Percentiles rank a stretch among this genome's conserved stretches.
Evolutionary conservation across 768 basidiomycete species (phyloP).

Genomic region (Coprinellus aureogranulatus): DNA sequence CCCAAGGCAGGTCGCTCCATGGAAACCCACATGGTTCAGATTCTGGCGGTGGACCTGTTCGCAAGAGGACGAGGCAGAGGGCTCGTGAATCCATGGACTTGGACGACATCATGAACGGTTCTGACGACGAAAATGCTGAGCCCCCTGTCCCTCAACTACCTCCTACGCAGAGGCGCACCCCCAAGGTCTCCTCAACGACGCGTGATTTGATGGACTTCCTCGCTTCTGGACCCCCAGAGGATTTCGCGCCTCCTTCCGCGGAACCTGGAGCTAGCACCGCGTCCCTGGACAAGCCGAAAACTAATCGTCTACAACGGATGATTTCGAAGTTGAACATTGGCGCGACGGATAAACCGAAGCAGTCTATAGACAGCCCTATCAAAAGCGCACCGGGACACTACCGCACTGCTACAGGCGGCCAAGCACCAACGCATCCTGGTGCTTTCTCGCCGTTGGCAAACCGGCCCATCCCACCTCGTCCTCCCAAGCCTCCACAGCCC

Average conservation of each 20-base stretch:
- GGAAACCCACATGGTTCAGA: constrained; percentile 21
- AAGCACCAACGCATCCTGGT: constrained; percentile 16
- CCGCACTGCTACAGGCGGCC: constrained; percentile 4
- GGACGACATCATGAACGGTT: constrained; percentile 72
- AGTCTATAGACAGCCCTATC: constrained; percentile 11
- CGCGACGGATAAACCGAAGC: constrained; percentile 37
- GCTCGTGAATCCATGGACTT: constrained; percentile 70
- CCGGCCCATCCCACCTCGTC: constrained; percentile 60
- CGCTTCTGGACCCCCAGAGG: constrained; percentile 54
- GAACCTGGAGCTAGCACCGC: constrained; percentile 32
- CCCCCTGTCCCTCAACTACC: constrained; percentile 18
- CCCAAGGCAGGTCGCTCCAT: constrained; percentile 19
- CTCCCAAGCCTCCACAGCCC: constrained; percentile 44
- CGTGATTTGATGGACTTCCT: constrained; percentile 58
- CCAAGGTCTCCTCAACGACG: constrained; percentile 41
- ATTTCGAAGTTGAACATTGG: constrained; percentile 72
- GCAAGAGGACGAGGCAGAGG: constrained; percentile 50
- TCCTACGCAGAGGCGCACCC: constrained; percentile 18
- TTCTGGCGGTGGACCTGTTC: constrained; percentile 37
- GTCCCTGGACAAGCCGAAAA: constrained; percentile 47
- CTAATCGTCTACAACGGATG: constrained; percentile 73
- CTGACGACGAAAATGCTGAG: constrained; percentile 53
- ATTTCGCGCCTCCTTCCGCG: constrained; percentile 53
- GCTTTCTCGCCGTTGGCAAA: constrained; percentile 51
- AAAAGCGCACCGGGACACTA: constrained; percentile 17